Percentiles rank a stretch among this genome's conserved stretches.
phyloP scores from a whole-genome alignment of 1,139 yeast genomes.

The Debaryomyces singareniensis region DNA sequence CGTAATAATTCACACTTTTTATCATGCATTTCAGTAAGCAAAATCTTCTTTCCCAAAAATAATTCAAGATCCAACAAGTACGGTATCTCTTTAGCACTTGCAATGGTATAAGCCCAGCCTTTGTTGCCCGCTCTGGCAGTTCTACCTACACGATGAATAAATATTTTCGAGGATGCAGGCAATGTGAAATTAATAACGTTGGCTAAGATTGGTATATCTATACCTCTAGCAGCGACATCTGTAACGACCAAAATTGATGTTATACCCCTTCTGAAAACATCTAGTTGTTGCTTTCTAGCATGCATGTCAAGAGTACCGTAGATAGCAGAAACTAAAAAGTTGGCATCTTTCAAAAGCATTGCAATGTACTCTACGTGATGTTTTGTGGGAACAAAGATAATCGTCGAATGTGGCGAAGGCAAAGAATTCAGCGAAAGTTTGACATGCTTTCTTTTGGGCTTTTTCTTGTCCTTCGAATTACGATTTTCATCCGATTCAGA shows the following conservation, averaged over 20 bases:
- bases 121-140: conserved; percentile 98
- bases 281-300: conserved; percentile 86
- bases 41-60: conserved; percentile 77
- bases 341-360: conserved; percentile 61
- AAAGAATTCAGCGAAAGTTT: conserved; percentile 75
- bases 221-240: conserved; percentile 99
- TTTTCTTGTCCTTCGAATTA: conserved; percentile 30
- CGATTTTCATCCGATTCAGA: conserved; percentile 40
- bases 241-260: conserved; percentile 87
- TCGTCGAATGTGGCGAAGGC: conserved; percentile 82
- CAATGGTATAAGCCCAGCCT: conserved; percentile 96
- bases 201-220: conserved; percentile 94
- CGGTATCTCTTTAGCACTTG: conserved; percentile 81
- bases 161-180: conserved; percentile 89
- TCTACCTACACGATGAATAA: conserved; percentile 96
- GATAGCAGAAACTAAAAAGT: conserved; percentile 81
- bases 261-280: conserved; percentile 77
- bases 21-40: conserved; percentile 65
- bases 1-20: conserved; percentile 48
- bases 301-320: conserved; percentile 94
- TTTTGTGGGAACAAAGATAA: conserved; percentile 91
- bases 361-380: conserved; percentile 95
- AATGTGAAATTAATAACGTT: conserved; percentile 86
- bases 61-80: conserved; percentile 86
- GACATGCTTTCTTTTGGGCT: conserved; percentile 45